Evolutionary conservation across 192 early-diverging fungal genomes (phyloP).

Genomic region (Backusella westeae): DNA sequence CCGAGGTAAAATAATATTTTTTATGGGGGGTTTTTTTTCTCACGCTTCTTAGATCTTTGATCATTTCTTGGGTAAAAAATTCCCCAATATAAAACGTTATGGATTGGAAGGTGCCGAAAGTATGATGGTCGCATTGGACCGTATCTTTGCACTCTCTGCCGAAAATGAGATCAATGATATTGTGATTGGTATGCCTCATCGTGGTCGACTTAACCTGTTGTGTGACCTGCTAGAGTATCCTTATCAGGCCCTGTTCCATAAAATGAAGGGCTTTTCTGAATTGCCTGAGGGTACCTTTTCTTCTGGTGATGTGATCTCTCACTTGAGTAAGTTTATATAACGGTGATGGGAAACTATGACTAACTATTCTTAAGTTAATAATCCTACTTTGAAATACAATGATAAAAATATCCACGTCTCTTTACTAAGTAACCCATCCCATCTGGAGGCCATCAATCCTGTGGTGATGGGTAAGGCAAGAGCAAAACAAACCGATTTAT

Average conservation of each 20-base stretch:
- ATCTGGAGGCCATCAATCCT: slow-evolving; percentile 96
- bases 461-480: slow-evolving; percentile 95
- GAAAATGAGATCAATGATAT: slow-evolving; percentile 71
- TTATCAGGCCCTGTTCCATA: slow-evolving; percentile 84
- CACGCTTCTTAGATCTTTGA: slow-evolving; percentile 72
- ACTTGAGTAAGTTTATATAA: slow-evolving; percentile 50
- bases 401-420: slow-evolving; percentile 74
- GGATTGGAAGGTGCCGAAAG: slow-evolving; percentile 96
- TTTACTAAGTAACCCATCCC: slow-evolving; percentile 95
- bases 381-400: slow-evolving; percentile 73
- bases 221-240: slow-evolving; percentile 84
- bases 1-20: slow-evolving; percentile 49
- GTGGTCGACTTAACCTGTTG: slow-evolving; percentile 91
- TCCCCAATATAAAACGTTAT: slow-evolving; percentile 95
- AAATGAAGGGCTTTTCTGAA: slow-evolving; percentile 92
- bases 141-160: slow-evolving; percentile 70
- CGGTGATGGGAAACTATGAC: too few species aligned
- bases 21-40: background rate
- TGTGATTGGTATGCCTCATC: slow-evolving; percentile 96
- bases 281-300: slow-evolving; percentile 77
- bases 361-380: slow-evolving; percentile 49
- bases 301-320: slow-evolving; percentile 90
- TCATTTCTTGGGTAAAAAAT: slow-evolving; percentile 97
- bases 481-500: slow-evolving; percentile 85
- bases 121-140: slow-evolving; percentile 90